Base-by-base conservation (phyloP, 2,329 filamentous ascomycete species). In the Aspergillus costaricaensis region DNA sequence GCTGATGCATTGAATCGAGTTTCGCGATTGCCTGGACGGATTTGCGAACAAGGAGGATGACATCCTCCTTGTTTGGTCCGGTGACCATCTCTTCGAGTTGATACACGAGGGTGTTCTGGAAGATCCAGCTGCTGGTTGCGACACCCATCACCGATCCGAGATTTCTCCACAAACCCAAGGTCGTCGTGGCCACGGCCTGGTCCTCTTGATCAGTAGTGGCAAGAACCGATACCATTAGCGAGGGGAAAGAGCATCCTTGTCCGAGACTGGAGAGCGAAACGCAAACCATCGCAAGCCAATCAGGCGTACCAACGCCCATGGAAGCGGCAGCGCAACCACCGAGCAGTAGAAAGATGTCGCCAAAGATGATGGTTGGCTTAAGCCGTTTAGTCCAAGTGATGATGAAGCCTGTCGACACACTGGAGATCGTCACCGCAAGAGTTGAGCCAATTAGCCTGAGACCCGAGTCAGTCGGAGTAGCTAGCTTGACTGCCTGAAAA, bases 91-190 rank as follows among this genome's bases (percentile, higher is more conserved):
- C 64, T 4, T 84, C 75, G 5, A 94, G 80, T 65, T 87, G 88
- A 17, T 80, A 76, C 8, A 84, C 76, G 55, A 94, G 77, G 0
- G 85, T 82, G 68, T 92, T 92, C 76, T 94, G 90, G 62, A 93
- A 79, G 7, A 92, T 85, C 59, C 92, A 81, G 70, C 88, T 90
- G 65, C 86, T 90, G 55, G 83, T 79, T 0, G 90, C 86, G 48
- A 93, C 85, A n/a, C 90, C 91, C 69, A 92, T 81, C 1, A 93
- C 89, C 58, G 83, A 84, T 6, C 90, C 91, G 5, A 93, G 75
- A 60, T 85, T 86, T 57, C 90, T 83, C 86, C 88, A 92, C 17
- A 93, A 77, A 17, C 89, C 83, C 62, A 93, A 78, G 0, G 90
- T 91, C 56, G 84, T 86, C 1, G 89, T 90, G 12, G 87, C 86